phyloP scores from a whole-genome alignment of 2,329 filamentous ascomycete species.

The Paraconiothyrium sp. region DNA sequence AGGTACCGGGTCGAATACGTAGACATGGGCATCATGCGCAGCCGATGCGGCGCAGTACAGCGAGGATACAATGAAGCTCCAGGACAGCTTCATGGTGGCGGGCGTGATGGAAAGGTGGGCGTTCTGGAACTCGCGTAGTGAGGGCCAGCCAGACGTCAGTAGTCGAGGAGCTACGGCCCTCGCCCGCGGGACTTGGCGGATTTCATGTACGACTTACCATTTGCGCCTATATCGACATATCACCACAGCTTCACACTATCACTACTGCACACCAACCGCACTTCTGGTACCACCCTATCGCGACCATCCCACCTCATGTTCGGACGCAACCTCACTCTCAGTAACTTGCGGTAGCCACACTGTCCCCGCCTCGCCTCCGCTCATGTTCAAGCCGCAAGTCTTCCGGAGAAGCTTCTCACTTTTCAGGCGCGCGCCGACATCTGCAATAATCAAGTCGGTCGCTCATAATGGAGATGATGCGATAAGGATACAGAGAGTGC shows the following conservation, averaged over 20 bases:
- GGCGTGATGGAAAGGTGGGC: slow-evolving; percentile 19
- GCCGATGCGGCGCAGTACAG: slow-evolving; percentile 49
- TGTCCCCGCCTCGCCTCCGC: slow-evolving; percentile 24
- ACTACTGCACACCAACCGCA: neutral
- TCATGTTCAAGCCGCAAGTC: slow-evolving; percentile 51
- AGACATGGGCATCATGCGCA: slow-evolving; percentile 47
- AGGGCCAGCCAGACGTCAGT: slow-evolving; percentile 35
- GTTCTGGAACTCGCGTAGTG: slow-evolving; percentile 33
- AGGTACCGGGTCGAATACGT: slow-evolving; percentile 44
- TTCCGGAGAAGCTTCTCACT: slow-evolving; percentile 50
- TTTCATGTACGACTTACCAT: neutral
- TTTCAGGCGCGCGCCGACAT: slow-evolving; percentile 36
- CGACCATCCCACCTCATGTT: slow-evolving; percentile 11
- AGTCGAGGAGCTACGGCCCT: slow-evolving; percentile 15
- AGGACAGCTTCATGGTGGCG: slow-evolving; percentile 57
- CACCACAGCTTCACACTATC: neutral
- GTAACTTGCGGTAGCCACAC: slow-evolving; percentile 23
- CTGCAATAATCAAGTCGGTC: slow-evolving; percentile 36
- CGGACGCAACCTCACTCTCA: slow-evolving; percentile 6
- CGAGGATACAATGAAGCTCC: slow-evolving; percentile 51
- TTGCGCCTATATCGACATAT: slow-evolving; percentile 2
- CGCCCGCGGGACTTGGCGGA: slow-evolving; percentile 9
- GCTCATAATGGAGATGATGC: slow-evolving; percentile 42
- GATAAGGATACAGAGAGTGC: slow-evolving; percentile 51
- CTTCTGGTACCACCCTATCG: neutral